These are phyloP conservation scores for Nitzschia putrida DNA, from an alignment of 108 stramenopile genomes.

Conservation along the genomic window DNA sequence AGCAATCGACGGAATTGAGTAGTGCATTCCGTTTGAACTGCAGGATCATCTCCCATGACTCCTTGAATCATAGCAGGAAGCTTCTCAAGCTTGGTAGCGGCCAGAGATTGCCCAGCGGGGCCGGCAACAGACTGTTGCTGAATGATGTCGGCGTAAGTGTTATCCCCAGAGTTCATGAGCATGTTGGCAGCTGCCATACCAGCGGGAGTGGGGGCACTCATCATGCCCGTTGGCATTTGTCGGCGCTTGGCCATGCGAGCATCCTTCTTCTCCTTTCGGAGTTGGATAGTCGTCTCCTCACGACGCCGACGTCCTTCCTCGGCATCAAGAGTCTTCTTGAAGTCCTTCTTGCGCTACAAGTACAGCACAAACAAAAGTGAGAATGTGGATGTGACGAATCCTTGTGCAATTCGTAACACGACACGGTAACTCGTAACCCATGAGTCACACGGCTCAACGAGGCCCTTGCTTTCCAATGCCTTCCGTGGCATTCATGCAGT, in stretches of 20 bases:
- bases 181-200: slow-evolving; percentile 76
- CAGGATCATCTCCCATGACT: slow-evolving; percentile 86
- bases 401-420: not conserved
- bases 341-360: slow-evolving; percentile 81
- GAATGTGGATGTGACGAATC: not conserved
- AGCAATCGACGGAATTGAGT: slow-evolving; percentile 94
- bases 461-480: no score
- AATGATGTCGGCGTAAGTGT: slow-evolving; percentile 49
- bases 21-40: slow-evolving; percentile 85
- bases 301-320: slow-evolving; percentile 93
- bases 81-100: slow-evolving; percentile 70
- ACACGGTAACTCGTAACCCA: not conserved
- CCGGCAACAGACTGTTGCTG: slow-evolving; percentile 22
- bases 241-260: slow-evolving; percentile 93
- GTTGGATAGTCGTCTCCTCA: slow-evolving; percentile 96
- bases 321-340: slow-evolving; percentile 93
- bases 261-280: slow-evolving; percentile 97
- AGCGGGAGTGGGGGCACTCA: slow-evolving; percentile 59
- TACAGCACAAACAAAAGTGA: not conserved
- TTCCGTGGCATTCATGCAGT: no score
- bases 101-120: slow-evolving; percentile 22
- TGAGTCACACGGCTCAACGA: not conserved
- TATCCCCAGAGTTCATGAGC: slow-evolving; percentile 69
- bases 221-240: slow-evolving; percentile 62
- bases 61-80: slow-evolving; percentile 90